Base-by-base conservation (phyloP, 495 filamentous ascomycete genomes). In the Podospora pseudocomata region DNA sequence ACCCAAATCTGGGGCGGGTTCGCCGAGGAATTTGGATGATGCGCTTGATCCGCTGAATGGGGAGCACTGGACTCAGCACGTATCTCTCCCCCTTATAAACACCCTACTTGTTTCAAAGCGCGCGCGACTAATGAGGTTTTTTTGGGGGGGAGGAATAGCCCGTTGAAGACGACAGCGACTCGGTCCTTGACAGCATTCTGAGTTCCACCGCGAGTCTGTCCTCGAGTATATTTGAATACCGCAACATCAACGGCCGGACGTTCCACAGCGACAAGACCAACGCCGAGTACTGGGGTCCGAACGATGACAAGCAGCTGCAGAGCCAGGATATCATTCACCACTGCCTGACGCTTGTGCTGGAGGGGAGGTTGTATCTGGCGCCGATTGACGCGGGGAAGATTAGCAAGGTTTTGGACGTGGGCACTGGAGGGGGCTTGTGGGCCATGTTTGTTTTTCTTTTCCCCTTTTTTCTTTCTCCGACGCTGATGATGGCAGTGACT, bases 161-260 rank as follows among this genome's bases (percentile, higher is more conserved):
- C 1, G 39, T 49, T 13, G 65, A 60, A 2, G 55, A 39, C 27
- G 65, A 66, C 32, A 23, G n/a, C 16, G 65, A 66, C 64, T 65
- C 64, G 49, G 64, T 53, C 3, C 20, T 66, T 19, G 65, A 26
- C 54, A 56, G 54, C 32, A 32, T 28, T 27, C 9, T 44, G 4
- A 49, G 30, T 66, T 69, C 67, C 13, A 86, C 84, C 6, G 79
- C 80, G 1, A 84, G 83, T 6, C 66, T 86, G 15, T 76, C 76
- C 16, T 76, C 78, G 0, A 80, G 76, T 39, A 81, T 86, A 18
- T 69, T 81, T 9, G 73, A 83, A 23, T 85, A 83, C 66, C 75
- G 80, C 23, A 76, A 71, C 13, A 63, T 81, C 23, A 71, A 81
- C 59, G 80, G 79, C 34, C 71, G 80, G 55, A 81, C 75, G 1